Evolutionary conservation across 2,329 filamentous ascomycete species (phyloP), one percentile per base, ranked within the genome.

Genomic region (Rhinocladiella similis): DNA sequence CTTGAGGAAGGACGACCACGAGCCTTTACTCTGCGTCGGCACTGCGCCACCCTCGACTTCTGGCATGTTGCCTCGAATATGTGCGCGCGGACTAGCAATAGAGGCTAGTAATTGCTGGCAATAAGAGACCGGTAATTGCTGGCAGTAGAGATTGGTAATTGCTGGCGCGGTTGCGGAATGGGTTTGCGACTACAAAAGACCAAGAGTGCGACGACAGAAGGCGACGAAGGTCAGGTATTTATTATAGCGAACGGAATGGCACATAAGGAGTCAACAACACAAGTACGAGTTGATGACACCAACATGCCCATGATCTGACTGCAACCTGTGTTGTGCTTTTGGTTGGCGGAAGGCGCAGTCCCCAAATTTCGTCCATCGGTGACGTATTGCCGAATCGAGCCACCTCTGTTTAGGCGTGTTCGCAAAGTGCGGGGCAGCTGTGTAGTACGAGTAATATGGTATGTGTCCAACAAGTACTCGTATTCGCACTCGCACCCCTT

Each of bases 1-100:
- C 70, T 77, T 78, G 39, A 79, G 68, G 61, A 79, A 79, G 52
- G 75, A 76, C 9, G 74, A 68, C 76, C 76, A 79, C 19, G 64
- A 66, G 18, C 64, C 72, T 62, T 75, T 76, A 64, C 75, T 77
- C 53, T 67, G 61, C 47, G 71, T 66, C 41, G 76, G 72, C 35
- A 78, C 68, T 39, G 68, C 70, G 29, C 69, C 70, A 47, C 70
- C 73, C 60, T 75, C 67, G 54, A 74, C 74, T 56, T 75, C 75
- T 25, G 65, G 65, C 64, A 66, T 66, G 6, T 35, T 63, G 47
- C 12, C 18, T 38, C 16, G 12, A 36, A 29, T 46, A 25, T 35
- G 19, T 35, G n/a, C 35, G 41, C 14, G 25, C 3, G 29, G 22
- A 5, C 18, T 2, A 16, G 41, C n/a, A 16, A n/a, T 46, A 7